These are phyloP conservation scores for Pleodorina starrii DNA, from an alignment of 139 green algal genomes.

Conservation along the genomic window DNA sequence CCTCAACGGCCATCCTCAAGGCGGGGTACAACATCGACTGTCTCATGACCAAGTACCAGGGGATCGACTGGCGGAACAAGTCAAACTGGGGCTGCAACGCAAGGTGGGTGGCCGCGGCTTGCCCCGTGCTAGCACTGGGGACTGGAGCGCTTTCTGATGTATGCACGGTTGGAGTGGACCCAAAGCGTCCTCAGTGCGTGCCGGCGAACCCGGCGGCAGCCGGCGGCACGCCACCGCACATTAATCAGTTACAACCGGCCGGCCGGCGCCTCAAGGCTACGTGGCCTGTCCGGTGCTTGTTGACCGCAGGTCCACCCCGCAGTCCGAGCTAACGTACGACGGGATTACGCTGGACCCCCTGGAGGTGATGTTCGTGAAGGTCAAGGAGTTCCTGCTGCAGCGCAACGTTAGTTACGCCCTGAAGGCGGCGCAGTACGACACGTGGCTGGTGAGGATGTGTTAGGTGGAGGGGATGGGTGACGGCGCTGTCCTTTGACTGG, in stretches of 20 bases:
- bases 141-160: too few relatives aligned
- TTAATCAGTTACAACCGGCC: too few relatives aligned
- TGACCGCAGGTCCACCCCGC: conserved; percentile 50
- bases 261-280: too few relatives aligned
- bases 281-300: too few relatives aligned
- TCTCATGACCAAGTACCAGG: conserved; percentile 83
- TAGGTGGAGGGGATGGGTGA: too few relatives aligned
- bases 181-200: too few relatives aligned
- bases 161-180: too few relatives aligned
- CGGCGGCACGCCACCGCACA: too few relatives aligned
- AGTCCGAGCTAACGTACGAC: conserved; percentile 67
- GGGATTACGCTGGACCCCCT: conserved; percentile 78
- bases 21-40: conserved; percentile 82
- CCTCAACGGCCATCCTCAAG: conserved; percentile 70
- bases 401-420: conserved; percentile 50
- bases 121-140: too few relatives aligned
- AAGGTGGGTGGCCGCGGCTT: conserved; percentile 55
- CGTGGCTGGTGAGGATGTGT: conserved; percentile 60
- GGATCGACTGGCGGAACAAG: conserved; percentile 75
- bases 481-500: too few relatives aligned
- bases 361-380: conserved; percentile 89
- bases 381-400: conserved; percentile 74
- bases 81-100: conserved; percentile 68
- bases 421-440: conserved; percentile 65
- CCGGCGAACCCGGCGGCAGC: too few relatives aligned